phyloP scores from a whole-genome alignment of 2,329 filamentous ascomycete species.

The Xylaria digitata region DNA sequence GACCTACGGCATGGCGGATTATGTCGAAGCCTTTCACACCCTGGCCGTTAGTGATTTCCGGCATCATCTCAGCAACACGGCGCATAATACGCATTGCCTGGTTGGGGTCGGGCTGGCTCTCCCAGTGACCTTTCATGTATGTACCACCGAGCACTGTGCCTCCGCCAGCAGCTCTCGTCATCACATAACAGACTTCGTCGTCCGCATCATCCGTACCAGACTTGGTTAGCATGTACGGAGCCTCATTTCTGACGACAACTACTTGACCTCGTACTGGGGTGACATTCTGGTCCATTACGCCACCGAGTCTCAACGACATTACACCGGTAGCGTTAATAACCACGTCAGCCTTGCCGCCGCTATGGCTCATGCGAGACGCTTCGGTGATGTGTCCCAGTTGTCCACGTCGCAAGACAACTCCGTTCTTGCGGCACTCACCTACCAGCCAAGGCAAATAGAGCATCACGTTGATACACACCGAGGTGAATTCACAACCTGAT shows the following conservation, averaged over 20 bases:
- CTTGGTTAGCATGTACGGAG: constrained; percentile 73
- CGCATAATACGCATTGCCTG: constrained; percentile 87
- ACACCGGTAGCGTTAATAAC: constrained; percentile 90
- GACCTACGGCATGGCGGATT: constrained; percentile 82
- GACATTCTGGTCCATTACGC: constrained; percentile 80
- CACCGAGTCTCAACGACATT: constrained; percentile 78
- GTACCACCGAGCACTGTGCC: constrained; percentile 90
- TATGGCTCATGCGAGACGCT: constrained; percentile 70
- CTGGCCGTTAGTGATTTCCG: constrained; percentile 71
- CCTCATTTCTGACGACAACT: constrained; percentile 83
- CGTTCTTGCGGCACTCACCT: constrained; percentile 79
- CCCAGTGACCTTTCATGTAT: constrained; percentile 83
- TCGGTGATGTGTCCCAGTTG: constrained; percentile 77
- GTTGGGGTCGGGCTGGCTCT: constrained; percentile 80
- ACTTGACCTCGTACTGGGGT: constrained; percentile 85
- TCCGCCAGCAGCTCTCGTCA: constrained; percentile 82
- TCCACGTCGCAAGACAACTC: constrained; percentile 74
- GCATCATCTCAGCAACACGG: constrained; percentile 73
- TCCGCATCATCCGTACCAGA: constrained; percentile 79
- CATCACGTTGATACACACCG: constrained; percentile 90
- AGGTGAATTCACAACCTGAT: constrained; percentile 80
- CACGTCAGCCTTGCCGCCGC: constrained; percentile 69
- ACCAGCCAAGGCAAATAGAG: constrained; percentile 89
- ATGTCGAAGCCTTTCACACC: constrained; percentile 80
- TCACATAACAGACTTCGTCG: constrained; percentile 81